Base-by-base conservation (phyloP, 768 basidiomycete genomes). In the Pleurotus platypus region DNA sequence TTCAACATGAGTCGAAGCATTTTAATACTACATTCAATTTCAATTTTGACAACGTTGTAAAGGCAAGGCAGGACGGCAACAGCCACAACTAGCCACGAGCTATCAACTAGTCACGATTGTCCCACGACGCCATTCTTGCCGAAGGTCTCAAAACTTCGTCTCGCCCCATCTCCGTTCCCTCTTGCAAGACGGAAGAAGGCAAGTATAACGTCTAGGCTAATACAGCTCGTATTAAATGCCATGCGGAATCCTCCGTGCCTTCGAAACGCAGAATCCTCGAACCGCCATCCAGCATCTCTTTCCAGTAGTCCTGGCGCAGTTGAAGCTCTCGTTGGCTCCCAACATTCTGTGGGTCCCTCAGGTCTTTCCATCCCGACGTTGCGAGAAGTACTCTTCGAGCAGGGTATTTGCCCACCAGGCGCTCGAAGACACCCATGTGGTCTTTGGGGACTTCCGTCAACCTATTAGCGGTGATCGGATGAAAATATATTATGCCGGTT, bases 291-390 rank as follows among this genome's bases (percentile, higher is more conserved):
- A 78, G 63, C 40, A 72, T 72, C 24, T 69, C 64, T 59, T 76
- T 75, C 70, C 78, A 81, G 62, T 72, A 74, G 45, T 69, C 68
- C 56, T 47, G 46, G 12, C 16, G 30, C 18, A 80, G 70, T 60
- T 77, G 68, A 0, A 50, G 49, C 59, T 78, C 78, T 5, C 78
- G 70, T 12, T 61, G 16, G 27, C 16, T 30, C 2, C 59, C 61
- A 15, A 55, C 13, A 26, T 43, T 55, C 24, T 27, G 7, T 5
- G 22, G 18, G 8, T 13, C 24, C 8, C 27, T 63, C 49, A 75
- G 72, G 47, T 66, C 66, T 3, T 65, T 67, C 76, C 77, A 78
- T 76, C 72, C 79, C 43, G 69, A 79, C 60, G 78, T 78, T 50
- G 71, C 73, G 60, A 78, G 68, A 51, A 75, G 67, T 47, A 79